Conservation (phyloP, 2,329 filamentous ascomycete genomes). For the Metarhizium guizhouense region DNA sequence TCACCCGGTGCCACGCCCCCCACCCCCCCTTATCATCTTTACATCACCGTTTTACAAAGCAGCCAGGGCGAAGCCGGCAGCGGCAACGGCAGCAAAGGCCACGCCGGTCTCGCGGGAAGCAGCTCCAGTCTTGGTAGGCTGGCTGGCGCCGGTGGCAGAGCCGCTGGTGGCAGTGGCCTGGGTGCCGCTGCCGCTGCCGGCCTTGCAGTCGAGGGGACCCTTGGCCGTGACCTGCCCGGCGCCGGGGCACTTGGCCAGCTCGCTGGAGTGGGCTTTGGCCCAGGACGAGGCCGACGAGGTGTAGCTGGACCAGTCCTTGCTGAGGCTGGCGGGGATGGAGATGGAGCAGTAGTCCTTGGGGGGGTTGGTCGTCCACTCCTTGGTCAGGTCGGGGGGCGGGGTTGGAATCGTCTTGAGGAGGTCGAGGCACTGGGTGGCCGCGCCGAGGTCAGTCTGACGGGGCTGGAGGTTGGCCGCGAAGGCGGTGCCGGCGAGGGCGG, state of each 20-base stretch:
- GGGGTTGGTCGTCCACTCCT: conserved; percentile 14
- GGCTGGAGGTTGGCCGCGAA: conserved; percentile 16
- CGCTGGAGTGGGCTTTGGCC: conserved; percentile 18
- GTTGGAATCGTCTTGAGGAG: conserved; percentile 20
- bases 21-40: too few species aligned
- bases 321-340: conserved; percentile 21
- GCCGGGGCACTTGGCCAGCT: conserved; percentile 19
- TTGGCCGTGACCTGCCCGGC: background rate
- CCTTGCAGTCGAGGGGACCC: conserved; percentile 1
- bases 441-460: conserved; percentile 16
- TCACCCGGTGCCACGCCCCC: too few species aligned
- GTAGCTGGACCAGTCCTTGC: conserved; percentile 22
- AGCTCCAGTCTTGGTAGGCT: conserved; percentile 9
- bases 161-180: background rate
- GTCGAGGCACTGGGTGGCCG: conserved; percentile 15
- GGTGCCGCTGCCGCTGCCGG: background rate
- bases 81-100: conserved; percentile 20
- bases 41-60: conserved; percentile 15
- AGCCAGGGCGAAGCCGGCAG: conserved; percentile 19
- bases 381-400: conserved; percentile 19
- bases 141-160: background rate
- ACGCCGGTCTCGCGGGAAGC: conserved; percentile 18
- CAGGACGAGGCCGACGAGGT: conserved; percentile 20
- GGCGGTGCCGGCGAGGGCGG: conserved; percentile 15
- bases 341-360: conserved; percentile 23